phyloP scores from a whole-genome alignment of 179 eudicot genomes.

The Patellifolia procumbens region DNA sequence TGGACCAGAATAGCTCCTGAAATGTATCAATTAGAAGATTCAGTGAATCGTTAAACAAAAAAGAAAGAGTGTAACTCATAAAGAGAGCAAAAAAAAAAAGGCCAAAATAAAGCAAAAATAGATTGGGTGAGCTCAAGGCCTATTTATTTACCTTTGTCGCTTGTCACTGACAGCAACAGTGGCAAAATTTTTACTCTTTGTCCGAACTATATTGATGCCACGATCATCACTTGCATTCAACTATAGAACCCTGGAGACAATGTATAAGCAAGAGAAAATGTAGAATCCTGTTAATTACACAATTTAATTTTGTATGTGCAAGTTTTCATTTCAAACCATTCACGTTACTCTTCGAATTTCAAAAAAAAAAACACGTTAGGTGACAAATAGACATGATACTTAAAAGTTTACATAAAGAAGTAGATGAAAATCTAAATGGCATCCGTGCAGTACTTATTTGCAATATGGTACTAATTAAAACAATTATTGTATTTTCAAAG shows the following conservation, averaged over 20 bases:
- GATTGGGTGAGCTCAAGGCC: not conserved
- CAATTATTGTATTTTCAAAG: too few relatives aligned
- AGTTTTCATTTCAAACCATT: too few relatives aligned
- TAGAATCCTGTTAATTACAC: too few relatives aligned
- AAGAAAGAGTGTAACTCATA: not conserved
- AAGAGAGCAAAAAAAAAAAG: not conserved
- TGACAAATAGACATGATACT: too few relatives aligned
- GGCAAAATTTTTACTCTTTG: conserved; percentile 88
- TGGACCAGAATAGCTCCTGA: conserved; percentile 87
- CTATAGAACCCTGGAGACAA: conserved; percentile 92
- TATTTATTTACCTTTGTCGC: conserved; percentile 52
- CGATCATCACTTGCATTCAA: conserved; percentile 98
- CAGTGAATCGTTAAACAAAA: conserved; percentile 4
- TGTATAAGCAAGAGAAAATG: too few relatives aligned
- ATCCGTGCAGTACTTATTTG: too few relatives aligned
- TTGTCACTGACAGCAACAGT: conserved; percentile 82
- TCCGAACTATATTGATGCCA: conserved; percentile 96
- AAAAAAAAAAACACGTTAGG: too few relatives aligned
- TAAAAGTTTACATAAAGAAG: too few relatives aligned
- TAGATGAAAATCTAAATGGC: too few relatives aligned
- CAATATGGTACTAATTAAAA: too few relatives aligned
- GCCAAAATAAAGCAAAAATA: not conserved
- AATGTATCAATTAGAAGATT: conserved; percentile 12
- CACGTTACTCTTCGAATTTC: too few relatives aligned
- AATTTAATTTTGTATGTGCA: too few relatives aligned